Evolutionary conservation across 1,284 basidiomycete species (phyloP).

Genomic region (Sanghuangporus sanghuang): DNA sequence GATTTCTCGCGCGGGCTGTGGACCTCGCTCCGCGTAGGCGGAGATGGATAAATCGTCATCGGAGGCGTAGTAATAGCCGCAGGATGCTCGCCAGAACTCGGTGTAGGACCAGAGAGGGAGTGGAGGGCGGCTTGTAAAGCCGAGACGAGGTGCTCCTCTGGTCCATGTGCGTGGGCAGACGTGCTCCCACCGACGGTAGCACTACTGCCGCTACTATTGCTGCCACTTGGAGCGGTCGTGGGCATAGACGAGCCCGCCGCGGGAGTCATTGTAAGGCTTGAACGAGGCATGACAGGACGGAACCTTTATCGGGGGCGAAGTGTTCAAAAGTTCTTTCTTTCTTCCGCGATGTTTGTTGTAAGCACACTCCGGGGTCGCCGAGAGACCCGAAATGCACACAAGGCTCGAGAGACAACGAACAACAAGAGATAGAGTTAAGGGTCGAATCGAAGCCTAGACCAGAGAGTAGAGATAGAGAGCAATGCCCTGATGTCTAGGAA

Average conservation of each 20-base stretch:
- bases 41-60: conserved; percentile 11
- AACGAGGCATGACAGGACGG: neutral
- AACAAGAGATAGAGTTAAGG: no score
- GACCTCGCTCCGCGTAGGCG: conserved; percentile 33
- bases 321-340: no score
- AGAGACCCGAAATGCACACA: no score
- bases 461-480: no score
- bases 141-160: conserved; percentile 16
- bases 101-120: conserved; percentile 3
- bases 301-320: neutral
- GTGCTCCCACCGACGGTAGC: neutral
- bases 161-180: neutral
- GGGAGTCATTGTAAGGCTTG: neutral
- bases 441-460: no score
- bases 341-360: no score
- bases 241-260: neutral
- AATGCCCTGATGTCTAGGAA: no score
- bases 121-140: conserved; percentile 16
- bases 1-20: conserved; percentile 32
- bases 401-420: no score
- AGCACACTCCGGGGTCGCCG: no score
- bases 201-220: neutral
- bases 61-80: neutral
- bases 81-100: neutral
- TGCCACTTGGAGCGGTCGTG: neutral